Percentiles rank a stretch among this genome's conserved stretches.
Evolutionary conservation across 176 grass and related monocot genomes (phyloP).

Genomic region (barley (Hordeum vulgare)): MorexV3_pseudomolecules_assembly NC_058519.1:39419261-39419760

Average conservation of each 20-base stretch:
- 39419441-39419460: no score
- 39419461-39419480: background rate
- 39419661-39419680: constrained; percentile 69
- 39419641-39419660: constrained; percentile 61
- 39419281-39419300: background rate
- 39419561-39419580: background rate
- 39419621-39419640: constrained; percentile 86
- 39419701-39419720: constrained; percentile 89
- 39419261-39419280: background rate
- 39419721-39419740: constrained; percentile 70
- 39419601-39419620: constrained; percentile 65
- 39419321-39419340: background rate
- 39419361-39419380: background rate
- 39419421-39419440: background rate
- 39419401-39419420: background rate
- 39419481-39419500: no score
- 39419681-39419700: constrained; percentile 92
- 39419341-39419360: constrained; percentile 18
- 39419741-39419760: constrained; percentile 61
- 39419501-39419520: background rate
- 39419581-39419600: background rate
- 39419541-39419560: background rate
- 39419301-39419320: background rate
- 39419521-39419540: background rate
- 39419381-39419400: background rate